Base-by-base conservation (phyloP, 2,329 filamentous ascomycete species). In the Ceratocystis colombiana region DNA sequence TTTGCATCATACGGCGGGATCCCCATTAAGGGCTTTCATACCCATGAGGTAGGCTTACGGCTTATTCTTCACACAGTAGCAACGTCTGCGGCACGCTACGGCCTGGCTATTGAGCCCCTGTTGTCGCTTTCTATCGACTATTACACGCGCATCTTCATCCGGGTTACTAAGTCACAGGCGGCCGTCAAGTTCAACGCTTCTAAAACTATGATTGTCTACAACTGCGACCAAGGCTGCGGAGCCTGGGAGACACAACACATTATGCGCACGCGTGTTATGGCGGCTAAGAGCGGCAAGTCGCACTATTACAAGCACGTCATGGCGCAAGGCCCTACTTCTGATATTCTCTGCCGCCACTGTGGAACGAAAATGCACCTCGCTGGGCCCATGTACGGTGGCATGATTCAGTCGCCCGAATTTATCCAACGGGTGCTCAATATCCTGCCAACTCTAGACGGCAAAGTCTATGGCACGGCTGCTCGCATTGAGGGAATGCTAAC, bases 41-140 rank as follows among this genome's bases (percentile, higher is more conserved):
- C 88, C 28, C 94, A 99, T 71, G 94, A 99, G 76, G 91, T 84
- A 41, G 94, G 93, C 1, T 76, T 99, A 64, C 88, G 94, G 3
- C 79, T 99, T 8, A 89, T 99, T 63, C 76, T 99, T 12, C 85
- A 96, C 73, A 84, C 87, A 2, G 84, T 97, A 67, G 88, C 92
- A 1, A 84, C 85, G 0, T 83, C 90, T 0, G 94, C 90, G 2
- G 89, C 88, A 17, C 87, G 87, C 69, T 95, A 99, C 71, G 93
- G 94, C 0, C 79, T 96, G 53, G 81, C 89, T 0, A 90, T 97
- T 67, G 92, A 97, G 75, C 94, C 94, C 0, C 81, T 96, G 3
- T 82, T 99, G 10, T 96, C 90, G 5, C 82, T 99, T 1, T 96
- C 90, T 2, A 96, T 97, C 69, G 94, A 99, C 75, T 99, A 95